Evolutionary conservation across 345 rosid genomes (phyloP).

Genomic region (Kandelia obovata): DNA sequence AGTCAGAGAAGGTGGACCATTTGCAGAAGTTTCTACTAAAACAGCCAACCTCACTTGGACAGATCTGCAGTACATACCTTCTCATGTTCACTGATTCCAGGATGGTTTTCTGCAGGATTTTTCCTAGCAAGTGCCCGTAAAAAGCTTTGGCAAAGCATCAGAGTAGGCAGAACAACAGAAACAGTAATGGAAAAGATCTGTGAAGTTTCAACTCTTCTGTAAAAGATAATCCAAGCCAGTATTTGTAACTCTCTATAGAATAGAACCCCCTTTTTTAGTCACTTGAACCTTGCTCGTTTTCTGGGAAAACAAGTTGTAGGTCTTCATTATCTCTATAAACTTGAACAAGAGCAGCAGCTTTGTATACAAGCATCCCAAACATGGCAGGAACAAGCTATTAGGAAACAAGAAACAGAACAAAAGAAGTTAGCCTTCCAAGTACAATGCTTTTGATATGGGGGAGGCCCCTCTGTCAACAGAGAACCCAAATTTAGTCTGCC

Average conservation of each 20-base stretch:
- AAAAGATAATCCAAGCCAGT: not conserved
- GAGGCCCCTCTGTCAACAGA: not conserved
- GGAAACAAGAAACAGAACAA: slow-evolving; percentile 5
- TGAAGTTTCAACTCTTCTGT: not conserved
- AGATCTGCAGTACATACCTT: no score
- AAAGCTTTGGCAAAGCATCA: not conserved
- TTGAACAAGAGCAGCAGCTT: slow-evolving; percentile 94
- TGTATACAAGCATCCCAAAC: slow-evolving; percentile 87
- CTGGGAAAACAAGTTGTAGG: slow-evolving; percentile 65
- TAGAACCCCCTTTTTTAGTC: slow-evolving; percentile 12
- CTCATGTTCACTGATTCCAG: no score
- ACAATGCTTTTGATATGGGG: not conserved
- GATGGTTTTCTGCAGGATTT: slow-evolving; percentile 1
- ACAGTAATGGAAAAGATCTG: not conserved
- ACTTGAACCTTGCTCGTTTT: slow-evolving; percentile 34
- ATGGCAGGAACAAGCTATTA: slow-evolving; percentile 81
- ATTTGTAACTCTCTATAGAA: not conserved
- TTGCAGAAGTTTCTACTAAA: no score
- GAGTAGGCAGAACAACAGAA: not conserved
- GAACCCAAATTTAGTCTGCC: no score
- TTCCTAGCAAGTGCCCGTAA: not conserved
- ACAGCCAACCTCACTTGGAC: no score
- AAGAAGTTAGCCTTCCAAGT: not conserved
- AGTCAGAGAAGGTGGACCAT: slow-evolving; percentile 1
- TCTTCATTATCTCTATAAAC: slow-evolving; percentile 90